Evolutionary conservation across 2,329 filamentous ascomycete genomes (phyloP), one percentile per base, ranked within the genome.

Genomic region (Didymosphaeria variabile): DNA sequence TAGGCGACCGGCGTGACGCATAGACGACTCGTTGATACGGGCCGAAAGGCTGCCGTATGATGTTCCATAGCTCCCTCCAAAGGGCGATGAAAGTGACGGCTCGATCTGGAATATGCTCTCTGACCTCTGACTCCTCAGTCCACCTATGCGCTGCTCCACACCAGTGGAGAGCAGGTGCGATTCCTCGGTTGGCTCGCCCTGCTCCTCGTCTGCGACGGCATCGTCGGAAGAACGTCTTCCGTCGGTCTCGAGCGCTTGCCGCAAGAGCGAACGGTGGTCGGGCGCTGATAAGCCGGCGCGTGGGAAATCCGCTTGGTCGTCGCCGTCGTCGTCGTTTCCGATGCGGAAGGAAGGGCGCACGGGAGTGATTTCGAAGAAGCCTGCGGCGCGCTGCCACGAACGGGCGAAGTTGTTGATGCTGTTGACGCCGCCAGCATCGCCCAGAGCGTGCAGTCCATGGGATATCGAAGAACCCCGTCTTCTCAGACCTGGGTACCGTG

Each of bases 391-490:
- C 79, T 94, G 92, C 91, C 93, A 97, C 70, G 92, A 97, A 62
- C 91, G 88, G 47, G 94, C 92, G 76, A 98, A 98, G 72, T 94
- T 97, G 73, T 95, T 90, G 71, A 98, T 91, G 78, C 92, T 96
- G 82, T 98, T 98, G 63, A 94, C 90, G 54, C 94, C 94, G 66
- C 94, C 95, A 51, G 92, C 90, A 62, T 97, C 89, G 67, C 91
- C 71, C 21, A 83, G 63, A 7, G 83, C 79, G 50, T 80, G 78
- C 57, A 87, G 75, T 53, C 85, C 83, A 72, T 85, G 79, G 9
- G 80, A 80, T 68, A 84, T 79, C 8, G 82, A 84, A 26, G 83
- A 84, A 52, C 80, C 72, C 56, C 80, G 72, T 38, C 74, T 64
- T 32, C 80, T 72, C 53, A 83, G 57, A n/a, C 74, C 66, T 32